Base-by-base conservation (phyloP, 345 rosid genomes). In the Erucastrum elatum region DNA sequence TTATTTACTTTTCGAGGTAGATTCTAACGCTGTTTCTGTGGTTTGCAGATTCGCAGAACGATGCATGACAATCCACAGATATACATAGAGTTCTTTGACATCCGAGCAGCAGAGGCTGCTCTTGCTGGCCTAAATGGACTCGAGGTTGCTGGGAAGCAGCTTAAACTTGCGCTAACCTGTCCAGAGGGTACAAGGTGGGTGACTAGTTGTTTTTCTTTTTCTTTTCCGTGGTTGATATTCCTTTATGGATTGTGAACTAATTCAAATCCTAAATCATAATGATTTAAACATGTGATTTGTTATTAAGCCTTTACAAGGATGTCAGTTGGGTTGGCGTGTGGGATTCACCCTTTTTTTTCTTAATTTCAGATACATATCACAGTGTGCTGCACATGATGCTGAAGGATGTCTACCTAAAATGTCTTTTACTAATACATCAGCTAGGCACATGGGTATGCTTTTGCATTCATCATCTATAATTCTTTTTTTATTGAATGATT, bases 101-200 rank as follows among this genome's bases (percentile, higher is more conserved):
- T 77, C 78, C 89, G 98, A 89, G 94, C 92, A 25, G 93, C 98
- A 35, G 92, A 87, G 67, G 84, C 89, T 77, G 96, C 98, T 78
- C 86, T 88, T 80, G 82, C 76, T 64, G 87, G 88, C 51, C 82
- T 90, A 79, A 82, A 89, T 76, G 83, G 87, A 81, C 84, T 85
- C 39, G 87, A 87, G 81, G 86, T 92, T 83, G 88, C 91, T 66
- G 94, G 96, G 74, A 94, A 84, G 87, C 90, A 75, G 83, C 88
- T 92, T 75, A 87, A 83, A 73, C 88, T 94, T 77, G 92, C 86
- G 77, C 82, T 87, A 69, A 78, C 88, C 79, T 78, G 29, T 74
- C 84, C 85, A 66, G 90, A 88, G 76, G 84, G 87, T 81, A 58
- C 80, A 69, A 85, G 86, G 83, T 76, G 85, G 85, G 87, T 80